Percentiles rank a stretch among this genome's conserved stretches.
These are phyloP conservation scores for Fusarium verrucosum DNA, from an alignment of 2,329 filamentous ascomycete genomes.

Conservation along the genomic window DNA sequence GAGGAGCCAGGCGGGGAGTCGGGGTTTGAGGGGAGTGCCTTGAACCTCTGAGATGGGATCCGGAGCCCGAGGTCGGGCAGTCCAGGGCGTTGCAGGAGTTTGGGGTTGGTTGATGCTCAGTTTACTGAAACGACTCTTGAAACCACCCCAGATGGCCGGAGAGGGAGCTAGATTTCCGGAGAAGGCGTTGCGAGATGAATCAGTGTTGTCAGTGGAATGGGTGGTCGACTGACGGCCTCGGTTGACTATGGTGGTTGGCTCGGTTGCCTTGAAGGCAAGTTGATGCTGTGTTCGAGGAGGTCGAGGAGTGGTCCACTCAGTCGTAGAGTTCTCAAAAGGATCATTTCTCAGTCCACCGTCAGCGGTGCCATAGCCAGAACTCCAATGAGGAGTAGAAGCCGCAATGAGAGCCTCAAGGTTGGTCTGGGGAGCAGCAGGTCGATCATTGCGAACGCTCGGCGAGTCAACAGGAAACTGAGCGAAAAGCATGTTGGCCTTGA, in stretches of 20 bases:
- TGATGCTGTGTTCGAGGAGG: background rate
- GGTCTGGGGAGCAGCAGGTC: background rate
- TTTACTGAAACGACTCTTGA: constrained; percentile 15
- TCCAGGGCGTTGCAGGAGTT: background rate
- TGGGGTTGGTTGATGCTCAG: background rate
- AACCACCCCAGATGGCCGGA: constrained; percentile 22
- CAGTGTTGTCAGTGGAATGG: constrained; percentile 1
- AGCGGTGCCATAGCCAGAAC: background rate
- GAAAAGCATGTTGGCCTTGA: background rate
- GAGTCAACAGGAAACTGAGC: background rate
- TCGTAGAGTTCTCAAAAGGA: background rate
- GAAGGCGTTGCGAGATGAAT: constrained; percentile 2
- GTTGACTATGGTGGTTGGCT: background rate
- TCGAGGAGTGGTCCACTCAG: background rate
- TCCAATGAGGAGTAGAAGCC: background rate
- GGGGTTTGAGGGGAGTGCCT: too few species aligned
- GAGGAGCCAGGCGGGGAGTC: constrained; percentile 10
- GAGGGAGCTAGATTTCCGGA: constrained; percentile 10
- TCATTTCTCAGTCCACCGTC: background rate
- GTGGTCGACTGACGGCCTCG: constrained; percentile 13
- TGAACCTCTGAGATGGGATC: background rate
- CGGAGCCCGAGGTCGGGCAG: background rate
- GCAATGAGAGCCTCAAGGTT: background rate
- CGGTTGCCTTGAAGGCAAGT: background rate
- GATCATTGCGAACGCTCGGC: background rate